Base-by-base conservation (phyloP, 2,329 filamentous ascomycete genomes). In the Botryotinia narcissicola region DNA sequence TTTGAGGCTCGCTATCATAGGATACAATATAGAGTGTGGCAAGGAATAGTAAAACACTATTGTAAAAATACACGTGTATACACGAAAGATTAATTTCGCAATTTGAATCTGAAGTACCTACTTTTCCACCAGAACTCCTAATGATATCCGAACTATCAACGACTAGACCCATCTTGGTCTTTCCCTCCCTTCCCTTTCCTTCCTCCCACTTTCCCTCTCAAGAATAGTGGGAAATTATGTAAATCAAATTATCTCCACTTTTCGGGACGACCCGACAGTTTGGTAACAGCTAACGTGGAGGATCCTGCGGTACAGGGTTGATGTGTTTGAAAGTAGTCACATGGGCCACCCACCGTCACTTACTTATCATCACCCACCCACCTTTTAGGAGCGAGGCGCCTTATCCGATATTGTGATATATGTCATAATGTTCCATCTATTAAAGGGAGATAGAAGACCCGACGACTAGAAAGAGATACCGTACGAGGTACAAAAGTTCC, bases 211-310 rank as follows among this genome's bases (percentile, higher is more conserved):
- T 54, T 67, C 64, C 64, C 42, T 54, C 32, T 68, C 48, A 40
- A 68, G 46, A 68, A 32, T 68, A 54, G 48, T 57, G 48, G 48
- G 18, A 57, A 68, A 42, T 42, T 5, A 32, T 66, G 42, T 57
- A 20, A 66, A 57, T 54, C 32, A n/a, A 57, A 44, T 20, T 32
- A 40, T 54, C 48, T 68, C 48, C 64, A 68, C 64, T 57, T 57
- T 68, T 57, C 22, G 22, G 35, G n/a, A 68, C 48, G 64, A 68
- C 64, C 64, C 64, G 64, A 68, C 64, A 68, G 64, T 29, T 40
- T 57, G 64, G 64, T 54, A 54, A 68, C 35, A 4, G 10, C 64
- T 57, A 42, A 68, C 42, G 46, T 57, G 46, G 64, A 68, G 64
- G 51, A 57, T 68, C 25, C 48, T 57, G 48, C 48, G 64, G 64